Evolutionary conservation across 2,329 filamentous ascomycete species (phyloP), one percentile per base, ranked within the genome.

Genomic region (Aspergillus ochraceoroseus): DNA sequence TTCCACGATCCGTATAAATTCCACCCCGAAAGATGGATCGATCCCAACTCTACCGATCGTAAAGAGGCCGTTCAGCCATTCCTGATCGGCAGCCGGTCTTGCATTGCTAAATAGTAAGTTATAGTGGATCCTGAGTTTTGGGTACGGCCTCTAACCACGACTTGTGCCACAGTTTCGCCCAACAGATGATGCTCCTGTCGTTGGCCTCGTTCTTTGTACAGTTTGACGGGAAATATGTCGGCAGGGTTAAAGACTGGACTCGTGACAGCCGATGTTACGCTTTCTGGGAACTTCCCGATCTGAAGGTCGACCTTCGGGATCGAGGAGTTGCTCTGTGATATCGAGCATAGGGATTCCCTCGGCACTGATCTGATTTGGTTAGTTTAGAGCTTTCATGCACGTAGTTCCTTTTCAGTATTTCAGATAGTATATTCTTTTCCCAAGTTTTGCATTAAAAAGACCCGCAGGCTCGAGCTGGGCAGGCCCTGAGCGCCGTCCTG

Each of bases 21-120:
- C 32, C 43, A 48, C 5, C 63, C 63, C 1, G 60, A 64, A 38
- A 57, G 63, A 7, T 65, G 62, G 62, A 51, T 62, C 6, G 39
- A 56, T 11, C 36, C 46, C 2, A 36, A 37, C 7, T 49, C 45
- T 4, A 55, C 47, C 3, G 54, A 55, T 43, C 40, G 43, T 14
- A 54, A 49, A 30, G 53, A 54, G 13, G 54, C 51, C 0, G 48
- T 54, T 1, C 54, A 56, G 45, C 49, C 54, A 5, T 56, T 56
- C 32, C 19, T 55, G 7, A 44, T 56, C n/a, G 54, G 54, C 7
- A 56, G 50, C 23, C 49, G 54, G 4, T 47, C 54, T 2, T 56
- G 54, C 29, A 49, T 56, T 29, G 54, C 54, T 26, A 56, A 55
- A 37, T 54, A 56, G 41, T 43, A 29, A 7, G 41, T 25, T n/a